Conservation (phyloP, 2,329 filamentous ascomycete species). For the Diplocarpon mali region DNA sequence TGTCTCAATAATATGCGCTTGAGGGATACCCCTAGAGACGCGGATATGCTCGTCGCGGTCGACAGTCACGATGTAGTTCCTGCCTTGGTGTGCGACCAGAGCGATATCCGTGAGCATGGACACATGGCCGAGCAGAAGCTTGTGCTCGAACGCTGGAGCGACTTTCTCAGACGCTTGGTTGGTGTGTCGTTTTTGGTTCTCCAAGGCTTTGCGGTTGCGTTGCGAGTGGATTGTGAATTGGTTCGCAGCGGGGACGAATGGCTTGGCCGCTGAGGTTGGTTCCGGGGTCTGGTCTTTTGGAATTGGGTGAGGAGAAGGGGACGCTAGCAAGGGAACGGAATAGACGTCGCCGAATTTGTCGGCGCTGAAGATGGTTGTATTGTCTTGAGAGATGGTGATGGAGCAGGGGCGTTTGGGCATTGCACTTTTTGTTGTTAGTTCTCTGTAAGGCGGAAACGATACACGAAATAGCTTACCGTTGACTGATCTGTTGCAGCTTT, state of each 20-base stretch:
- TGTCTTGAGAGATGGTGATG: slow-evolving; percentile 55
- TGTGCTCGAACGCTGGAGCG: slow-evolving; percentile 54
- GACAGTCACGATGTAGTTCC: slow-evolving; percentile 52
- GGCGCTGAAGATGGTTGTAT: slow-evolving; percentile 63
- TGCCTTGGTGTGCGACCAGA: slow-evolving; percentile 41
- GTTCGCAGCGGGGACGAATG: slow-evolving; percentile 42
- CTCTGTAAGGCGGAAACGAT: too few species aligned
- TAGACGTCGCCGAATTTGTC: slow-evolving; percentile 99
- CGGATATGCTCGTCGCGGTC: slow-evolving; percentile 80
- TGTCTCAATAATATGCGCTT: slow-evolving; percentile 77
- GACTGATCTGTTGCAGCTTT: slow-evolving; percentile 53
- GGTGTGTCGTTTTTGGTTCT: slow-evolving; percentile 43
- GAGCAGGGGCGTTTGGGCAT: slow-evolving; percentile 89
- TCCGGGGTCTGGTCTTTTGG: slow-evolving; percentile 10
- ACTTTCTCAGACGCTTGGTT: slow-evolving; percentile 21
- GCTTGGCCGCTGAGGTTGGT: slow-evolving; percentile 18
- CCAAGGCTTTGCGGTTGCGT: slow-evolving; percentile 49
- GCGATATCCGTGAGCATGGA: slow-evolving; percentile 79
- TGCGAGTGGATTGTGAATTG: slow-evolving; percentile 51
- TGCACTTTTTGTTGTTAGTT: slow-evolving; percentile 30
- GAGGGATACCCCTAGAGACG: slow-evolving; percentile 68
- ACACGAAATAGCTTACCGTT: slow-evolving; percentile 42
- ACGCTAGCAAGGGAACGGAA: slow-evolving; percentile 58
- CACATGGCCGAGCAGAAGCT: slow-evolving; percentile 81
- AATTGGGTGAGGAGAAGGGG: slow-evolving; percentile 6